Evolutionary conservation across 192 early-diverging fungal species (phyloP), one percentile per base, ranked within the genome.

Genomic region (Spizellomyces punctatus): DNA sequence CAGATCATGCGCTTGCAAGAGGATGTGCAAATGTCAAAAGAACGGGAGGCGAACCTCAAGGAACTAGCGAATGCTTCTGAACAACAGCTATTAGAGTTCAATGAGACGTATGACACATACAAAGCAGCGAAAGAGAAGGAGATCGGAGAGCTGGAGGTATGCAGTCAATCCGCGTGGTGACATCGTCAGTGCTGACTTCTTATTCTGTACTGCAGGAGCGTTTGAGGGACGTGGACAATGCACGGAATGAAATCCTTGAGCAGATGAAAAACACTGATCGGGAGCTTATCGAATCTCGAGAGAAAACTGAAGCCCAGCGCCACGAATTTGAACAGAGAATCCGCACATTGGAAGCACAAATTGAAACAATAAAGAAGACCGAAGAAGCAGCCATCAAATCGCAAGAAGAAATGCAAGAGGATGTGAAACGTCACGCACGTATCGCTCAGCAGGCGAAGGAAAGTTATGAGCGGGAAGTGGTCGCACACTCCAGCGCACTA

Each of bases 401-500:
- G 21, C 67, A 76, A 42, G 47, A 66, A 21, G 69, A 56, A 1
- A 77, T 83, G 65, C 68, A 76, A 17, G 76, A 74, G 12, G 88
- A 90, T 47, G 76, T 90, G 63, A 74, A 66, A 55, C 72, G 79
- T n/a, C 89, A 89, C 45, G 78, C 78, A 12, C 72, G 67, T 7
- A 55, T 76, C 6, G 77, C 84, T 1, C 75, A 82, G 72, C 78
- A 83, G 45, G 82, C 87, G 16, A 85, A 89, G 64, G 83, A 87
- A 60, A 89, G 87, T 75, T 91, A 91, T 66, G 83, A 90, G 75
- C 80, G 86, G 42, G 89, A 91, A 69, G 82, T 91, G 21, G 72
- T 89, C 6, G 82, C 81, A 19, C 89, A 91, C 60, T 86, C 89
- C 19, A 73, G 80, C 21, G 84, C 83, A 21, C 80, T 91, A 47